Conservation (phyloP, 257 asterid genomes). For the Solanum arcanum region DNA sequence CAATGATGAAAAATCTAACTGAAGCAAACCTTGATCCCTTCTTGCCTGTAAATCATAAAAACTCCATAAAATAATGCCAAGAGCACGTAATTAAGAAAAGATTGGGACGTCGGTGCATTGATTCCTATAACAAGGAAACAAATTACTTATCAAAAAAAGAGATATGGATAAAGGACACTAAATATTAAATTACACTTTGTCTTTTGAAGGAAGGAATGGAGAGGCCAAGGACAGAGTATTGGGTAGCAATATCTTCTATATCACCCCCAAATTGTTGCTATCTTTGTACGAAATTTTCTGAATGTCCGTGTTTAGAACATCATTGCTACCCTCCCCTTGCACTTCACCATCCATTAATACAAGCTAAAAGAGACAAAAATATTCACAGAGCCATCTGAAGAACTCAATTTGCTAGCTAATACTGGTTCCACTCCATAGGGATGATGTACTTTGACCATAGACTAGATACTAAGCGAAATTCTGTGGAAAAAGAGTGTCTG, state of each 20-base stretch:
- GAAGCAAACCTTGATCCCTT: slow-evolving; percentile 60
- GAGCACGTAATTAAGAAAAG: slow-evolving; percentile 77
- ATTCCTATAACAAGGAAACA: slow-evolving; percentile 41
- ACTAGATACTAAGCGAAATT: background rate
- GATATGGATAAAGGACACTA: background rate
- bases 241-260: background rate
- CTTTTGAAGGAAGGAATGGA: background rate
- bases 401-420: background rate
- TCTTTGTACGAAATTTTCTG: background rate
- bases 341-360: background rate
- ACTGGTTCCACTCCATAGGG: background rate
- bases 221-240: background rate
- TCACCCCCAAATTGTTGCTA: background rate
- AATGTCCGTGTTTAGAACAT: background rate
- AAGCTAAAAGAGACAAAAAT: background rate
- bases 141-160: background rate
- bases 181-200: background rate
- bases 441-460: background rate
- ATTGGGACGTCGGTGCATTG: slow-evolving; percentile 97
- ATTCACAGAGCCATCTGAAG: background rate
- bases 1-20: background rate
- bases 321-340: background rate
- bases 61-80: slow-evolving; percentile 78
- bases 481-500: background rate
- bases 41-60: slow-evolving; percentile 56